Conservation (phyloP, 2,329 filamentous ascomycete species). For the Pezicula radicicola region DNA sequence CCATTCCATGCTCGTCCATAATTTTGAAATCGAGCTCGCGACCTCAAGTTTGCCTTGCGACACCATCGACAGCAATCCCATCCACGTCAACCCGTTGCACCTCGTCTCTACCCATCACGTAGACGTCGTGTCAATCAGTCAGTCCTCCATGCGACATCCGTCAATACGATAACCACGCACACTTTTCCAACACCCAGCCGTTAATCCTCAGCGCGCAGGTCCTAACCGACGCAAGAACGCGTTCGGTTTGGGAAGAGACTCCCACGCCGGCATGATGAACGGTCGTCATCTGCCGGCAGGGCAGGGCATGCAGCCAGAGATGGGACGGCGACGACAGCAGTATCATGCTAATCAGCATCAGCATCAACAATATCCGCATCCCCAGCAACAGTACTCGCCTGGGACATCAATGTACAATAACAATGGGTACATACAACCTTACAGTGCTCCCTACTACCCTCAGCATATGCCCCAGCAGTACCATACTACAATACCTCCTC, state of each 20-base stretch:
- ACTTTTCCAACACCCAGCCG: neutral
- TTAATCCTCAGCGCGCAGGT: constrained; percentile 11
- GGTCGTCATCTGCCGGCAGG: constrained; percentile 74
- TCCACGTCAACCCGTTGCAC: neutral
- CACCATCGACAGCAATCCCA: neutral
- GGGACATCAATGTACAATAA: constrained; percentile 37
- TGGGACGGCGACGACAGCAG: constrained; percentile 27
- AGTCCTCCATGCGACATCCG: neutral
- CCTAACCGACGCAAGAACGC: constrained; percentile 18
- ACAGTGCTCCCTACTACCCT: constrained; percentile 47
- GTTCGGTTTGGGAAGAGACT: constrained; percentile 23
- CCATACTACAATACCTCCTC: constrained; percentile 47
- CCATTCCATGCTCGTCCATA: neutral
- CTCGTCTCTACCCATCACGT: neutral
- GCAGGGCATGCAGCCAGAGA: constrained; percentile 46
- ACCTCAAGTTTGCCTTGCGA: neutral
- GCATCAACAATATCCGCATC: constrained; percentile 38
- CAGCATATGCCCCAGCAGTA: constrained; percentile 57
- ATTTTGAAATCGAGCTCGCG: neutral
- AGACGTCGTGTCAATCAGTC: neutral
- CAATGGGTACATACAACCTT: constrained; percentile 46
- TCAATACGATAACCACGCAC: neutral
- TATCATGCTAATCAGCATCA: constrained; percentile 31
- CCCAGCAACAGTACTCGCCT: constrained; percentile 12
- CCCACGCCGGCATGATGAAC: constrained; percentile 76